Conservation (phyloP, 2,329 filamentous ascomycete species). For the Corniculantispora saksenae region DNA sequence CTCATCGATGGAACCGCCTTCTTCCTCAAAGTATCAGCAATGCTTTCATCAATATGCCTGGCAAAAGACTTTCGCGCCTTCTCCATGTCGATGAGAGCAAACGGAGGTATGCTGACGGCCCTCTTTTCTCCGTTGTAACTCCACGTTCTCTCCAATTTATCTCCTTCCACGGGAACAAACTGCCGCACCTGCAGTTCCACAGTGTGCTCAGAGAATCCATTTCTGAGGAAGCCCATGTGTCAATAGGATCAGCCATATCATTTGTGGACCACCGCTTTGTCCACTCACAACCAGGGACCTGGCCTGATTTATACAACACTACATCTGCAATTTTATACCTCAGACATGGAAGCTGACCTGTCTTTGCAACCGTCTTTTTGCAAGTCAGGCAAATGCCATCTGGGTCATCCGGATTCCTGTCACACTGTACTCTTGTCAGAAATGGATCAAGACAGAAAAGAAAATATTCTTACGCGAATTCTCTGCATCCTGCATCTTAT, state of each 20-base stretch:
- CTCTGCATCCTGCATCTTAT: constrained; percentile 63
- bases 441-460: too few relatives aligned
- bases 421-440: constrained; percentile 44
- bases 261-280: constrained; percentile 56
- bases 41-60: constrained; percentile 49
- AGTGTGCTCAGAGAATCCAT: constrained; percentile 51
- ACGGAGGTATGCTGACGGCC: constrained; percentile 55
- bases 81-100: constrained; percentile 57
- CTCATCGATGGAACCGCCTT: constrained; percentile 33
- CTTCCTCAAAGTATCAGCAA: constrained; percentile 49
- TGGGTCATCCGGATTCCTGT: constrained; percentile 49
- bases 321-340: constrained; percentile 63
- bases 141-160: constrained; percentile 58
- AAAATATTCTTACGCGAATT: constrained; percentile 47
- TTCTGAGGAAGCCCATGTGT: constrained; percentile 56
- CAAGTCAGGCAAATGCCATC: constrained; percentile 55
- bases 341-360: constrained; percentile 57
- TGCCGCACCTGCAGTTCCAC: constrained; percentile 53
- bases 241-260: constrained; percentile 56
- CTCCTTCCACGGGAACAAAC: constrained; percentile 57
- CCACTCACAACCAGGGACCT: constrained; percentile 61
- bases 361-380: constrained; percentile 51
- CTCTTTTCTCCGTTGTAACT: constrained; percentile 46
- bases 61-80: constrained; percentile 50
- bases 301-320: constrained; percentile 58